Evolutionary conservation across 352 stramenopile species (phyloP), one percentile per base, ranked within the genome.

Genomic region (Elongisporangium anandrum): DNA sequence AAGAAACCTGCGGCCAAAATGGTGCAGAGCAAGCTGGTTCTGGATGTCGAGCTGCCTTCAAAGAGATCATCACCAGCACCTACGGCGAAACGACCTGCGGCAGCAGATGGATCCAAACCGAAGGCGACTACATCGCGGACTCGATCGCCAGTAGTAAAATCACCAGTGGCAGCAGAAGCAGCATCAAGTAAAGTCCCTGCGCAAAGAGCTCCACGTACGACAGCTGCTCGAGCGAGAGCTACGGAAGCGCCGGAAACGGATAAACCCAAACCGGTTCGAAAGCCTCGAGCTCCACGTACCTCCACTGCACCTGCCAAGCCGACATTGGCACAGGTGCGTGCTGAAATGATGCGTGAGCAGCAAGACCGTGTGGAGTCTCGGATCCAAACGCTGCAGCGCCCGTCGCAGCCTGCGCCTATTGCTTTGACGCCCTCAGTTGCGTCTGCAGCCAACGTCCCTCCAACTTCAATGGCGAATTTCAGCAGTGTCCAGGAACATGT

Each of bases 311-410:
- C 49, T 13, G 61, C 62, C 26, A 66, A 65, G 52, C 56, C 63
- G 39, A 75, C 73, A 17, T 63, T 91, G 21, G 75, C 68, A 0
- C 64, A 81, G 24, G 72, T 83, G 39, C 73, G 81, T 23, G 65
- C 50, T 15, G 68, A 82, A 23, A 47, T 85, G 50, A 54, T 80
- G 47, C 69, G 64, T 3, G 73, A 87, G 49, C 81, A 89, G 55
- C 68, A 85, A 51, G 61, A 77, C 13, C 69, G 81, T 3, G 68
- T 89, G 21, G 69, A 82, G 54, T 39, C 60, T 21, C 75, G 81
- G 3, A 77, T 91, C 41, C 68, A 78, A 56, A 70, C 66, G 21
- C 64, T 91, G 47, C 69, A 72, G 26, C 50, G 51, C 7, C 24
- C 54, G 7, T 5, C 23, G 5, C 50, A 63, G 47, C 29, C 41